Conservation (phyloP, 352 stramenopile genomes). For the Globisporangium rhizosaccharum region DNA sequence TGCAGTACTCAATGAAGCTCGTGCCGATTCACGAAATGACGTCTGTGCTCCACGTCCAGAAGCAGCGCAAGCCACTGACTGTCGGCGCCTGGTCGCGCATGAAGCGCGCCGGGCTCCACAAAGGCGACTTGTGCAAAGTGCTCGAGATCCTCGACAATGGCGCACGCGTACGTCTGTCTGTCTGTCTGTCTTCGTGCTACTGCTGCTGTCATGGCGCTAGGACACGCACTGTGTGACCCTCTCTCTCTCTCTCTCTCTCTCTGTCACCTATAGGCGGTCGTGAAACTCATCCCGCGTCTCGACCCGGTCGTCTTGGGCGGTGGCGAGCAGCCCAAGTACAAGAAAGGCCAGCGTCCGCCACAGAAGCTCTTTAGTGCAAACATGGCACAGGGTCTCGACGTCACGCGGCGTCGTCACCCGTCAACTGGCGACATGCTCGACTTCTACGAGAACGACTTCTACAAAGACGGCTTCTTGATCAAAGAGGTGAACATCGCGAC, state of each 20-base stretch:
- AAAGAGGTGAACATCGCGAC: constrained; percentile 87
- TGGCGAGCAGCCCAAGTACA: constrained; percentile 83
- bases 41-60: constrained; percentile 83
- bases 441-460: constrained; percentile 85
- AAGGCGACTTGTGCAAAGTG: constrained; percentile 85
- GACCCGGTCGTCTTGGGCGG: constrained; percentile 70
- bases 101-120: constrained; percentile 84
- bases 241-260: constrained; percentile 2
- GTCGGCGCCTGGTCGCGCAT: constrained; percentile 78
- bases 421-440: constrained; percentile 84
- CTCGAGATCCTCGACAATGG: constrained; percentile 85
- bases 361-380: constrained; percentile 80
- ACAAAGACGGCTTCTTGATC: constrained; percentile 83
- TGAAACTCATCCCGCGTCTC: constrained; percentile 83
- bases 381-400: constrained; percentile 57
- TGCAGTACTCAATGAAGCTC: constrained; percentile 87
- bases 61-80: constrained; percentile 74
- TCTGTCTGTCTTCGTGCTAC: background rate
- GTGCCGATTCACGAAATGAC: constrained; percentile 89
- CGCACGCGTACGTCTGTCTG: constrained; percentile 35
- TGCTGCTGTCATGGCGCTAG: background rate
- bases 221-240: too few relatives aligned
- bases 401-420: constrained; percentile 63
- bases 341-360: constrained; percentile 82
- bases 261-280: constrained; percentile 39